A percentile compares a stretch with the other conserved stretches of the same genome.
phyloP scores from a whole-genome alignment of 352 stramenopile genomes.

The Pythium phragmiticola region DNA sequence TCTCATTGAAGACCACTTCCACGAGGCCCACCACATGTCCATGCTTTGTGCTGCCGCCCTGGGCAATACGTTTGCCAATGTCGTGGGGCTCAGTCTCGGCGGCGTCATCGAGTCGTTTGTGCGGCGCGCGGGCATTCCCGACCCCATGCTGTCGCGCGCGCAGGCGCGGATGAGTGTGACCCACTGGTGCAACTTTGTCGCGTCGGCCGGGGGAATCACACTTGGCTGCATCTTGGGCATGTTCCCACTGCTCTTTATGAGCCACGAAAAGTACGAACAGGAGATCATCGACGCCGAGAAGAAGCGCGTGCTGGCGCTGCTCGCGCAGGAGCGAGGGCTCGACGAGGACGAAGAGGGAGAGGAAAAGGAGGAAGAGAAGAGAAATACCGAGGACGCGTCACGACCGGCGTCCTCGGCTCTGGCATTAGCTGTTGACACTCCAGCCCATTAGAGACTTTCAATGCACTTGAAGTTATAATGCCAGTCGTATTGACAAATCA shows the following conservation, averaged over 20 bases:
- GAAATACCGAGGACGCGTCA: background rate
- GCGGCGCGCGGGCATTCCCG: constrained; percentile 58
- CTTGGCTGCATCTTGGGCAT: constrained; percentile 90
- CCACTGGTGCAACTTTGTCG: constrained; percentile 74
- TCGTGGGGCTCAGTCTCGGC: constrained; percentile 92
- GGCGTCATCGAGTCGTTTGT: constrained; percentile 88
- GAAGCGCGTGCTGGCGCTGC: constrained; percentile 21
- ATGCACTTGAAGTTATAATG: too few relatives aligned
- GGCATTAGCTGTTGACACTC: too few relatives aligned
- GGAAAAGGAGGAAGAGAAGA: constrained; percentile 4
- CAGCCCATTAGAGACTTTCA: too few relatives aligned
- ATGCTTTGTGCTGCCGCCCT: constrained; percentile 94
- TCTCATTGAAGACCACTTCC: constrained; percentile 94
- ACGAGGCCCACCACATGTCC: constrained; percentile 93
- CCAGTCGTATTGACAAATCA: too few relatives aligned
- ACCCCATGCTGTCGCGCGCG: constrained; percentile 72
- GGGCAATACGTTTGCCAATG: constrained; percentile 94
- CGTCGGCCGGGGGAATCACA: constrained; percentile 80
- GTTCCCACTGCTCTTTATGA: constrained; percentile 89
- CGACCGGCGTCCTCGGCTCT: background rate
- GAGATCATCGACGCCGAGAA: constrained; percentile 40
- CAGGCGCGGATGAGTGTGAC: constrained; percentile 78
- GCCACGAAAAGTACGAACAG: constrained; percentile 63
- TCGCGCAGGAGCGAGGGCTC: constrained; percentile 12
- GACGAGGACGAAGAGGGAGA: constrained; percentile 18